These are phyloP conservation scores for Fibroporia radiculosa DNA, from an alignment of 768 basidiomycete genomes.

Conservation along the genomic window DNA sequence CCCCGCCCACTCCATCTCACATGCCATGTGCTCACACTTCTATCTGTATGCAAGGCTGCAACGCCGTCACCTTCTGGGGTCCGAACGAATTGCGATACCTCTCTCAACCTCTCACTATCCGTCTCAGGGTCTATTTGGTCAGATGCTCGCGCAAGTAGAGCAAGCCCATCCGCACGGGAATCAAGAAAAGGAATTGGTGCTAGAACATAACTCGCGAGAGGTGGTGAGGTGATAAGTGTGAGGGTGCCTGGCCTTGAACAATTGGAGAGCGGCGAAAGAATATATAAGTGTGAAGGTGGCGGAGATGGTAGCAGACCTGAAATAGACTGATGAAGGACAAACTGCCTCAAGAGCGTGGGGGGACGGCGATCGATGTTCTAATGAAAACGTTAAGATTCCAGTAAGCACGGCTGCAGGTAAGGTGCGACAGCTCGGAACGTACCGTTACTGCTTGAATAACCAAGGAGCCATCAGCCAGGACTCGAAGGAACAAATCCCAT, in stretches of 20 bases:
- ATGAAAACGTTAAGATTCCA: slow-evolving; percentile 35
- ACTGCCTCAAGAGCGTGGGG: slow-evolving; percentile 72
- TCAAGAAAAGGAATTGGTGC: slow-evolving; percentile 57
- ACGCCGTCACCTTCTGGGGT: slow-evolving; percentile 77
- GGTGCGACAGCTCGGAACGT: slow-evolving; percentile 23
- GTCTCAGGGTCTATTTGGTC: slow-evolving; percentile 1
- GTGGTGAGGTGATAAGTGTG: slow-evolving; percentile 59
- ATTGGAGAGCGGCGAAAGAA: slow-evolving; percentile 41
- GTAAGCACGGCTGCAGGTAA: not conserved
- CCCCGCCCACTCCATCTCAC: slow-evolving; percentile 36
- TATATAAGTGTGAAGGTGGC: slow-evolving; percentile 43
- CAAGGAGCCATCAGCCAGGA: slow-evolving; percentile 66
- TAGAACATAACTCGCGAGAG: slow-evolving; percentile 54
- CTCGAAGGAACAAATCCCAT: slow-evolving; percentile 75
- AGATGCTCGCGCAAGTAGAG: slow-evolving; percentile 12
- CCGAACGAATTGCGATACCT: slow-evolving; percentile 56
- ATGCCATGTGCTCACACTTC: slow-evolving; percentile 59
- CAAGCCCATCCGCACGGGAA: slow-evolving; percentile 43
- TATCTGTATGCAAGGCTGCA: slow-evolving; percentile 50
- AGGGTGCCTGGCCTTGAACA: slow-evolving; percentile 23
- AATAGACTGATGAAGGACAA: slow-evolving; percentile 60
- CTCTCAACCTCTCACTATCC: slow-evolving; percentile 38
- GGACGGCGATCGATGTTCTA: slow-evolving; percentile 88
- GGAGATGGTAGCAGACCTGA: slow-evolving; percentile 37
- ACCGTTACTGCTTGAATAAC: slow-evolving; percentile 69